These are phyloP conservation scores for Exsudoporus frostii DNA, from an alignment of 768 basidiomycete species.

Conservation along the genomic window DNA sequence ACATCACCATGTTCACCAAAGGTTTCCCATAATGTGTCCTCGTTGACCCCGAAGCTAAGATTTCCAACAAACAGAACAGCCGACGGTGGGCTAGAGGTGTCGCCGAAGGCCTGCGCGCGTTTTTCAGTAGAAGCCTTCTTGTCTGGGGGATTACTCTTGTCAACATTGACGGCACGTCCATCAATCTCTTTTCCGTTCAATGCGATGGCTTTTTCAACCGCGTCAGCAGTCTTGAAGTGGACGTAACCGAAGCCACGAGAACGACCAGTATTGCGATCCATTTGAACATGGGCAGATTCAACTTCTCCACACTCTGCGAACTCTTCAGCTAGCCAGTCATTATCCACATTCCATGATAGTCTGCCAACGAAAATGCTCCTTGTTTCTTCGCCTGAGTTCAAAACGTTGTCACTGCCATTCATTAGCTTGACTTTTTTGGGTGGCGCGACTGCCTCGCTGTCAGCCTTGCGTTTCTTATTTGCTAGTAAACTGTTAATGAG, in stretches of 20 bases:
- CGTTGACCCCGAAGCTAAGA: constrained; percentile 72
- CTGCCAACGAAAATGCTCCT: constrained; percentile 88
- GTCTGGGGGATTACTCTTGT: constrained; percentile 67
- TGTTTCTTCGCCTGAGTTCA: constrained; percentile 41
- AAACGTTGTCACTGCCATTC: constrained; percentile 43
- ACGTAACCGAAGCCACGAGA: constrained; percentile 87
- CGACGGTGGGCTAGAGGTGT: constrained; percentile 63
- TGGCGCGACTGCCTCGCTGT: constrained; percentile 52
- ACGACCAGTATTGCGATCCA: constrained; percentile 75
- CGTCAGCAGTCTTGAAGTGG: constrained; percentile 64
- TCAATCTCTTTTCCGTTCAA: constrained; percentile 89
- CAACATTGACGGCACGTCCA: constrained; percentile 83
- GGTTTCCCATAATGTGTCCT: constrained; percentile 85
- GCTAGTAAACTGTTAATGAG: constrained; percentile 2
- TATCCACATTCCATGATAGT: constrained; percentile 95
- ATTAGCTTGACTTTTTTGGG: constrained; percentile 82
- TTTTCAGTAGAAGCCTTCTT: constrained; percentile 57
- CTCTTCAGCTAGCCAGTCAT: constrained; percentile 90
- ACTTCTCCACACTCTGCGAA: constrained; percentile 89
- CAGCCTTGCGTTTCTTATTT: constrained; percentile 78
- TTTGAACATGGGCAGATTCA: constrained; percentile 82
- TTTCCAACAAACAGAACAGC: constrained; percentile 88
- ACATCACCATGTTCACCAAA: constrained; percentile 87
- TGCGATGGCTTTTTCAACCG: constrained; percentile 76
- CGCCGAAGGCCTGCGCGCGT: constrained; percentile 75